These are phyloP conservation scores for Xylaria sp. DNA, from an alignment of 2,329 filamentous ascomycete species.

Conservation along the genomic window DNA sequence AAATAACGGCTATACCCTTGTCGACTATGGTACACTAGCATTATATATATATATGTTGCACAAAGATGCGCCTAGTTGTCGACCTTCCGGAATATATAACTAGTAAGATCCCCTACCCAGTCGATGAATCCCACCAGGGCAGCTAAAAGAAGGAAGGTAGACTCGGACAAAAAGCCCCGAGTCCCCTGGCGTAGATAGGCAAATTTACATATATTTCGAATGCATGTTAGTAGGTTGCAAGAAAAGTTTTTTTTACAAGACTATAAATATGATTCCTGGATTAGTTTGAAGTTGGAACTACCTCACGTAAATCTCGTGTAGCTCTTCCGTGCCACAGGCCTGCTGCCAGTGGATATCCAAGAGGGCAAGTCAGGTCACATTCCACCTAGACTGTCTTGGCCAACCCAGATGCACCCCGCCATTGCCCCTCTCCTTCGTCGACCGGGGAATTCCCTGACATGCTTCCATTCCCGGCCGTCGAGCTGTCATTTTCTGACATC, in stretches of 20 bases:
- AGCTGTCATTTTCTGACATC: neutral
- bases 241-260: neutral
- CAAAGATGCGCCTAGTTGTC: neutral
- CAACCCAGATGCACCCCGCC: conserved; percentile 28
- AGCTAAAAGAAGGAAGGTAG: conserved; percentile 8
- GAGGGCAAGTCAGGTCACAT: conserved; percentile 13
- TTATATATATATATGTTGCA: neutral
- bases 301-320: conserved; percentile 21
- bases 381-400: conserved; percentile 16
- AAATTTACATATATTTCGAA: conserved; percentile 14
- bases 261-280: conserved; percentile 22
- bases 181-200: neutral
- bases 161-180: conserved; percentile 18
- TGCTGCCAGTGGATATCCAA: conserved; percentile 19
- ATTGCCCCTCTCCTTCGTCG: conserved; percentile 25
- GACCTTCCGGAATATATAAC: neutral
- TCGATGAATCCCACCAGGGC: neutral
- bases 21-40: neutral
- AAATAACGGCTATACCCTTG: neutral
- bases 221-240: conserved; percentile 10
- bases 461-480: neutral
- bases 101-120: conserved; percentile 2
- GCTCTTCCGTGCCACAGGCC: conserved; percentile 17
- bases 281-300: conserved; percentile 1
- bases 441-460: neutral